Evolutionary conservation across 768 basidiomycete genomes (phyloP).

Genomic region (Sporobolomyces phaffii): DNA sequence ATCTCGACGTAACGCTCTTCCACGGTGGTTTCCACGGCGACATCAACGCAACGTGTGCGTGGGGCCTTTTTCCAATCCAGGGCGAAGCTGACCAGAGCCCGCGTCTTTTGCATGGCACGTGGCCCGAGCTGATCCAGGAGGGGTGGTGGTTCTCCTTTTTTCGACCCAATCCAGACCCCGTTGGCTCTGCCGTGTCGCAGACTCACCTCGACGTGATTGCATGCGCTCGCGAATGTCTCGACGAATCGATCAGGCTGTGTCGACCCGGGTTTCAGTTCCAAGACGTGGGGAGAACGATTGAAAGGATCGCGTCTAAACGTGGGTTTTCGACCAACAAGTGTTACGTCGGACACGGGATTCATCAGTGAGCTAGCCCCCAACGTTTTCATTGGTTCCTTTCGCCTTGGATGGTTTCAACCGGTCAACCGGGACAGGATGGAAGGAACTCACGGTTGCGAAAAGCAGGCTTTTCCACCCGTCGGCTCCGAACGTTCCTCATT

Average conservation of each 20-base stretch:
- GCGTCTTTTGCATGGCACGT: no score
- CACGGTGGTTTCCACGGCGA: constrained; percentile 85
- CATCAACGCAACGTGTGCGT: constrained; percentile 44
- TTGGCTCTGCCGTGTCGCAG: constrained; percentile 53
- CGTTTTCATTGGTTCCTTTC: no score
- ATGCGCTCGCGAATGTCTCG: constrained; percentile 72
- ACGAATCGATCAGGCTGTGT: constrained; percentile 84
- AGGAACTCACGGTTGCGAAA: neutral
- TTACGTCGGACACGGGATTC: constrained; percentile 42
- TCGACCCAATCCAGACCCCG: constrained; percentile 35
- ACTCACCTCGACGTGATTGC: constrained; percentile 75
- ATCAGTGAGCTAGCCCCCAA: constrained; percentile 27
- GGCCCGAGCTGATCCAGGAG: constrained; percentile 8
- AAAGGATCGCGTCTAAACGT: constrained; percentile 72
- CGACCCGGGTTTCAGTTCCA: constrained; percentile 88
- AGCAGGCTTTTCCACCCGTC: neutral
- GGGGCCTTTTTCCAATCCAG: neutral
- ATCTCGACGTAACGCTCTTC: constrained; percentile 79
- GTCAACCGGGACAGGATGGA: no score
- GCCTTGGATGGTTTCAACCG: no score
- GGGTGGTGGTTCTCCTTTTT: neutral
- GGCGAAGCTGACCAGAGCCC: no score
- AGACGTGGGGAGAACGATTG: constrained; percentile 80
- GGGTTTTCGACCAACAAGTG: constrained; percentile 85
- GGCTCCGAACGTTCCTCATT: constrained; percentile 38